Conservation (phyloP, 2,329 filamentous ascomycete species). For the Penicillium sp. region DNA sequence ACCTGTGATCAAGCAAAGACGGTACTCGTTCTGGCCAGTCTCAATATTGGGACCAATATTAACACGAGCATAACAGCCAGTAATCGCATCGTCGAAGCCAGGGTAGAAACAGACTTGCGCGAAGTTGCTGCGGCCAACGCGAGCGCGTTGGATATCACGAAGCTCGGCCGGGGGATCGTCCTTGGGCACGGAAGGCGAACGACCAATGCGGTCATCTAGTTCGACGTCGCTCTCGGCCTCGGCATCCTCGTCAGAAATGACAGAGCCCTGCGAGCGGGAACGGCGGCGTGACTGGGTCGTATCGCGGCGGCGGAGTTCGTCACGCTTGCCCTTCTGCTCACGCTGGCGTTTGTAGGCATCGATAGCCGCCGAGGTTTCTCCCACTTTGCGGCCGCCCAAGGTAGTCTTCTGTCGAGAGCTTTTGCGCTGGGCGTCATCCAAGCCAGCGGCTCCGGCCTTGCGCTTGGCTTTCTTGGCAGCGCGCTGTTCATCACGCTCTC, state of each 20-base stretch:
- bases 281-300: conserved; percentile 51
- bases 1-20: conserved; percentile 87
- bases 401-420: conserved; percentile 69
- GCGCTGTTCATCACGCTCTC: conserved; percentile 60
- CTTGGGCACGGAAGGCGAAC: conserved; percentile 53
- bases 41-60: conserved; percentile 74
- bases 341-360: conserved; percentile 65
- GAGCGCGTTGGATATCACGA: conserved; percentile 77
- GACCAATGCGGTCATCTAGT: conserved; percentile 61
- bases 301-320: conserved; percentile 47
- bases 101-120: conserved; percentile 91
- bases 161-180: conserved; percentile 69
- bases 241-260: conserved; percentile 58
- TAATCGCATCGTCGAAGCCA: conserved; percentile 76
- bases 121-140: conserved; percentile 81
- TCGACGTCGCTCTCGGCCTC: conserved; percentile 78
- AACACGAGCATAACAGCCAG: conserved; percentile 80
- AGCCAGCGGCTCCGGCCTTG: conserved; percentile 73
- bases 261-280: conserved; percentile 61
- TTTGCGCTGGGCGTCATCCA: conserved; percentile 75
- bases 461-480: conserved; percentile 59
- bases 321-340: conserved; percentile 55
- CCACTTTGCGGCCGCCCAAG: conserved; percentile 62
- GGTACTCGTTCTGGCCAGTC: conserved; percentile 73
- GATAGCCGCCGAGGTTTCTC: conserved; percentile 68